A percentile compares a stretch with the other conserved stretches of the same genome.
These are phyloP conservation scores for Botryotinia convoluta DNA, from an alignment of 2,329 filamentous ascomycete species.

Conservation along the genomic window DNA sequence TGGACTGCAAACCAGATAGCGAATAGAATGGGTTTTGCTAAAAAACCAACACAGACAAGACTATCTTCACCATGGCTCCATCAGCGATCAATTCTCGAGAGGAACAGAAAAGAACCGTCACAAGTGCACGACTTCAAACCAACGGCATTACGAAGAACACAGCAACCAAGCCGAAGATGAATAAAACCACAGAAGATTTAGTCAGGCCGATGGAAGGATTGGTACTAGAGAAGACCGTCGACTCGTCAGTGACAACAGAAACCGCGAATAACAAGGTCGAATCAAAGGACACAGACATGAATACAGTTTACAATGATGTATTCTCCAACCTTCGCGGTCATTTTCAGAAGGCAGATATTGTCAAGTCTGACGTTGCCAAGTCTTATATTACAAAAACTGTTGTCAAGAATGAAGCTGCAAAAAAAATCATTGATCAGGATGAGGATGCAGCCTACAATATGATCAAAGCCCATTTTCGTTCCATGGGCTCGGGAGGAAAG, in stretches of 20 bases:
- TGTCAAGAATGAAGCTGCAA: not conserved
- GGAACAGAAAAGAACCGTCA: not conserved
- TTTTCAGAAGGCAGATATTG: not conserved
- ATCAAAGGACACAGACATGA: not conserved
- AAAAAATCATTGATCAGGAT: not conserved
- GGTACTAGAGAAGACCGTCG: not conserved
- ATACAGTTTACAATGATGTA: not conserved
- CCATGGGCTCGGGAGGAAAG: not conserved
- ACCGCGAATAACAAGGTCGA: not conserved
- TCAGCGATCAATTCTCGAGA: not conserved
- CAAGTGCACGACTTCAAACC: not conserved
- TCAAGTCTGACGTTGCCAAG: not conserved
- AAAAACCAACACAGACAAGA: not conserved
- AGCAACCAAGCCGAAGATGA: not conserved
- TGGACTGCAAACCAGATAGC: not conserved
- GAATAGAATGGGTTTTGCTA: not conserved
- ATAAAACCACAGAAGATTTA: not conserved
- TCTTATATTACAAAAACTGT: not conserved
- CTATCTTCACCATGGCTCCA: not conserved
- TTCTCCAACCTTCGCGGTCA: not conserved
- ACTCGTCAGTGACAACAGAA: not conserved
- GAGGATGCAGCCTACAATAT: not conserved
- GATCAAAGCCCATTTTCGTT: not conserved
- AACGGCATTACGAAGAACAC: not conserved
- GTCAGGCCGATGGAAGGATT: not conserved